Conservation (phyloP, 2,329 filamentous ascomycete species). For the Diaporthe nobilis region DNA sequence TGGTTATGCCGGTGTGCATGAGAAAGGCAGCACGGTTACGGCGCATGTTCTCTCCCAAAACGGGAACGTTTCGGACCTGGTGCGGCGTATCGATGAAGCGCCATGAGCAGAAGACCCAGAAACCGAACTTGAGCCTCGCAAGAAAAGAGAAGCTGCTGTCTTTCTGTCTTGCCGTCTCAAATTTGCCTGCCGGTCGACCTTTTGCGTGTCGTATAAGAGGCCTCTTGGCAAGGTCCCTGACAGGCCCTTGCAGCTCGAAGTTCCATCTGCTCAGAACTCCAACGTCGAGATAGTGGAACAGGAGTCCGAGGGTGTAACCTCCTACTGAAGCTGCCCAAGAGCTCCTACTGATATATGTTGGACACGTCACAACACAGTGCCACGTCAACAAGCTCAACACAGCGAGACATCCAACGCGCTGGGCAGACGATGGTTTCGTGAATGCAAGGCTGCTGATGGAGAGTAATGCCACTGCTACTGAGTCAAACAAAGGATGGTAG, state of each 20-base stretch:
- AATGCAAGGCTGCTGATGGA: not conserved
- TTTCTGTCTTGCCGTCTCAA: not conserved
- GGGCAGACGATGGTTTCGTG: not conserved
- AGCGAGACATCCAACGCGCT: not conserved
- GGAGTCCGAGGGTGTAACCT: not conserved
- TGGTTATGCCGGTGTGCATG: not conserved
- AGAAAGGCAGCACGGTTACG: not conserved
- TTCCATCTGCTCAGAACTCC: not conserved
- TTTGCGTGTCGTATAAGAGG: not conserved
- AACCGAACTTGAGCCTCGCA: not conserved
- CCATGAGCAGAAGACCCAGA: not conserved
- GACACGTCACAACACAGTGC: constrained; percentile 1
- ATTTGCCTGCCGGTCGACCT: not conserved
- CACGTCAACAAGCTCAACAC: constrained; percentile 2
- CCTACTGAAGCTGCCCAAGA: not conserved
- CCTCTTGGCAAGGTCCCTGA: not conserved
- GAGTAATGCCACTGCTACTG: not conserved
- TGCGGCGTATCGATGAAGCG: not conserved
- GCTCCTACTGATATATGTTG: not conserved
- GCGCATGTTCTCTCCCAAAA: not conserved
- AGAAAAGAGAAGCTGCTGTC: not conserved
- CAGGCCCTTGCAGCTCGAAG: not conserved
- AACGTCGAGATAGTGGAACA: not conserved
- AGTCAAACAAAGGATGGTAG: constrained; percentile 1
- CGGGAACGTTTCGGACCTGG: not conserved